These are phyloP conservation scores for Aspergillus awamori DNA, from an alignment of 2,329 filamentous ascomycete genomes.

Conservation along the genomic window DNA sequence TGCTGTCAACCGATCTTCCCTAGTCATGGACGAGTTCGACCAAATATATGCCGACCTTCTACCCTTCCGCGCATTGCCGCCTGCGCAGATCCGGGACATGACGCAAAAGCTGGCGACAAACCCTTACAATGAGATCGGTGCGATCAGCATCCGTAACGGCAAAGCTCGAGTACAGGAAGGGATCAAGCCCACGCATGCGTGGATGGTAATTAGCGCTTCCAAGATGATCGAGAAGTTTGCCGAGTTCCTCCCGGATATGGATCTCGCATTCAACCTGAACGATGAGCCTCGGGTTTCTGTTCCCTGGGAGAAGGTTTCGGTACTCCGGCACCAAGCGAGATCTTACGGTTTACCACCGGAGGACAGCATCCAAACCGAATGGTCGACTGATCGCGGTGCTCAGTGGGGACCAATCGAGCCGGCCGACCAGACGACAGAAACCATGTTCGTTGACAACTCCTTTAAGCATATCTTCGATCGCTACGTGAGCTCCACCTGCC, in stretches of 20 bases:
- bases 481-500: constrained; percentile 59
- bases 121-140: constrained; percentile 59
- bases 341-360: constrained; percentile 20
- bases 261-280: constrained; percentile 65
- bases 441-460: constrained; percentile 45
- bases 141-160: constrained; percentile 59
- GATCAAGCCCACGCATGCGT: constrained; percentile 58
- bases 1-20: constrained; percentile 54
- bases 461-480: constrained; percentile 45
- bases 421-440: constrained; percentile 35
- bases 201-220: constrained; percentile 60
- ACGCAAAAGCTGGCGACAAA: constrained; percentile 58
- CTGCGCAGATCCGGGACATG: constrained; percentile 54
- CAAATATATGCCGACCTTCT: constrained; percentile 60
- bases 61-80: constrained; percentile 58
- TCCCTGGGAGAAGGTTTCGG: constrained; percentile 50
- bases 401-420: constrained; percentile 45
- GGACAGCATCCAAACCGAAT: constrained; percentile 31
- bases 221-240: constrained; percentile 59
- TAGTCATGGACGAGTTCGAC: constrained; percentile 63
- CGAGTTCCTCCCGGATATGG: constrained; percentile 63
- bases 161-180: constrained; percentile 53
- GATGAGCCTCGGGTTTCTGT: constrained; percentile 62
- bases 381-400: constrained; percentile 41
- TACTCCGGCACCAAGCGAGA: constrained; percentile 37